Base-by-base conservation (phyloP, 2,329 filamentous ascomycete genomes). In the Cladosporium oxysporum region DNA sequence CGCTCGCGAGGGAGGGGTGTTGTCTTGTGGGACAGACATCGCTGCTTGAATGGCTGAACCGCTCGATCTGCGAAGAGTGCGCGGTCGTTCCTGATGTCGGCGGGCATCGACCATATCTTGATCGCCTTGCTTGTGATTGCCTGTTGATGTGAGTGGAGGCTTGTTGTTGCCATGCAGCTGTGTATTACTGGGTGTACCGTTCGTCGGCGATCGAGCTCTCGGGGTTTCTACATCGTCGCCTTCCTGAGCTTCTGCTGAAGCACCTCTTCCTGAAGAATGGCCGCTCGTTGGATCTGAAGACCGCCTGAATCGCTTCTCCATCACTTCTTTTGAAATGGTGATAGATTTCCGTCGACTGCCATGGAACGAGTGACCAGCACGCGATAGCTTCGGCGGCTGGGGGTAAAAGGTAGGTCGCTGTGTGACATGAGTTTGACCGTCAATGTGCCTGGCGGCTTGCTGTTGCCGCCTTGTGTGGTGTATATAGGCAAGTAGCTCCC, bases 341-440 rank as follows among this genome's bases (percentile, higher is more conserved):
- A 63, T 63, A 21, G 61, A 63, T 8, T 63, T 63, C 11, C 61
- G 50, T 29, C 61, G 35, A n/a, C 61, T 63, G 14, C 61, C 62
- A 53, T 58, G 55, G 47, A 65, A 65, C 1, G 63, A 82, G 64
- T 84, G 82, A 69, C 83, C 82, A 18, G 83, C 79, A 16, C 80
- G 80, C 31, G 85, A 84, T 69, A 87, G 84, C 55, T 83, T 83
- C 21, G 87, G 87, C 33, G 87, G 87, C 70, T 84, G 87, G 0
- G 87, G 87, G 65, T 86, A 89, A 60, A 88, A 87, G 66, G 81
- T 83, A 3, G 85, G 85, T 70, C 86, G 84, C 52, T 80, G 71
- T 28, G 79, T 68, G 16, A 80, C 73, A 47, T 81, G 80, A 26
- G 80, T 78, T 26, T 72, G 72, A 28, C 78, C 79, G 64, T 81